Conservation (phyloP, 2,329 filamentous ascomycete genomes). For the Neonectria hederae region DNA sequence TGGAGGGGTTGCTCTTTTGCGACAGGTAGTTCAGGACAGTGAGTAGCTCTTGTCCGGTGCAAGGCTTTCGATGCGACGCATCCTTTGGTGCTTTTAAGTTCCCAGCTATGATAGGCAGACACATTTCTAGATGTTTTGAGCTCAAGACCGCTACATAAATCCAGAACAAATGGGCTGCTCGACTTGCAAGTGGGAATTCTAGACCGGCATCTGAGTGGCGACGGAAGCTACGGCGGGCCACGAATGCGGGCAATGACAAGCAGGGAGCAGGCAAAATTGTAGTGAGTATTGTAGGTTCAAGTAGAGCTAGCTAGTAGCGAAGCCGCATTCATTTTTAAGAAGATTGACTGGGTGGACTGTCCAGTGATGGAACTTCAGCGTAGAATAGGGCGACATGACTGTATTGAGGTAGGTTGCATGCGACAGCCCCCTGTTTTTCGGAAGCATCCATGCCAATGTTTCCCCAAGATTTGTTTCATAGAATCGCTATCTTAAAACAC, state of each 20-base stretch:
- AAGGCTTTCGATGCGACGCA: not conserved
- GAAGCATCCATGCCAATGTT: not conserved
- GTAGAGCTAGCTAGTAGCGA: not conserved
- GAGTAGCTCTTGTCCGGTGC: not conserved
- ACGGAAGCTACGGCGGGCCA: slow-evolving; percentile 30
- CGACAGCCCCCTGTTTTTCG: no score
- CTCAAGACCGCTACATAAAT: slow-evolving; percentile 12
- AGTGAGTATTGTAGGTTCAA: slow-evolving; percentile 5
- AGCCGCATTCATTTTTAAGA: no score
- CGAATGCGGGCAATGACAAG: slow-evolving; percentile 11
- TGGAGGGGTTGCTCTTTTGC: slow-evolving; percentile 24
- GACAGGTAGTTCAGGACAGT: slow-evolving; percentile 29
- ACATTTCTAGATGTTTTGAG: slow-evolving; percentile 22
- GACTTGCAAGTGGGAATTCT: not conserved
- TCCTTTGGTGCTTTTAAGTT: slow-evolving; percentile 30
- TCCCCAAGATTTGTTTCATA: not conserved
- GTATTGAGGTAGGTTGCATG: not conserved
- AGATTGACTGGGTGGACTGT: no score
- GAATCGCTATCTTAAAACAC: no score
- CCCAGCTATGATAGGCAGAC: slow-evolving; percentile 26
- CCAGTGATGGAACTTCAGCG: no score
- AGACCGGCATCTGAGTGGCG: slow-evolving; percentile 16
- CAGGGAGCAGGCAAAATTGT: slow-evolving; percentile 21
- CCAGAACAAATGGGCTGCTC: slow-evolving; percentile 19
- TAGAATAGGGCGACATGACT: no score